Evolutionary conservation across 75 land plant species (phyloP).

Genomic region (Selaginella moellendorffii): DNA sequence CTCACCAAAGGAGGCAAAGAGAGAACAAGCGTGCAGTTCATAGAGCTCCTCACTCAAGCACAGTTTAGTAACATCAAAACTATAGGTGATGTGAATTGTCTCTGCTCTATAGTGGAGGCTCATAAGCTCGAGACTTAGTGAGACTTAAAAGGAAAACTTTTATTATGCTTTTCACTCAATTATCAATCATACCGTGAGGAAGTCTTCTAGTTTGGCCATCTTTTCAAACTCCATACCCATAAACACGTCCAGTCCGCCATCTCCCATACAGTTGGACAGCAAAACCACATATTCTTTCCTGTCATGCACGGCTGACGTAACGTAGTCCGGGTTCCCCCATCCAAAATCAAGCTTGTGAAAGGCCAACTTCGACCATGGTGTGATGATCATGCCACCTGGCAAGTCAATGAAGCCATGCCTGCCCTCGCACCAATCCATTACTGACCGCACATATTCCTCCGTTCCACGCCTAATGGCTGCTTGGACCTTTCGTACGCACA

Average conservation of each 20-base stretch:
- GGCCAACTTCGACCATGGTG: not conserved
- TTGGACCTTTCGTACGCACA: not conserved
- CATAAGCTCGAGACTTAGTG: too few species aligned
- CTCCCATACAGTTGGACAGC: not conserved
- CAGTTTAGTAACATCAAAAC: too few species aligned
- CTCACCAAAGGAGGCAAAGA: too few species aligned
- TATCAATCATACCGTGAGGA: too few species aligned
- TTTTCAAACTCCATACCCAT: not conserved
- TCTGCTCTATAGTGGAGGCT: too few species aligned
- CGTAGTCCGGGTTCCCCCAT: slow-evolving; percentile 4
- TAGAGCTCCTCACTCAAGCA: too few species aligned
- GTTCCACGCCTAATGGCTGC: not conserved
- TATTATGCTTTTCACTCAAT: too few species aligned
- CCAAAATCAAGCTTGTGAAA: slow-evolving; percentile 7
- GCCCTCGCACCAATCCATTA: not conserved
- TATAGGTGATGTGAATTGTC: too few species aligned
- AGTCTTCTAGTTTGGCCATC: not conserved
- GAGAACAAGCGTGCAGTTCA: too few species aligned
- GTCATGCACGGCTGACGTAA: not conserved
- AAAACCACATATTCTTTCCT: not conserved
- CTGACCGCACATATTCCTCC: not conserved
- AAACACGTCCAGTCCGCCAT: not conserved
- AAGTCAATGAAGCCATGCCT: not conserved
- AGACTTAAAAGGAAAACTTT: too few species aligned
- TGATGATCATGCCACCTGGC: slow-evolving; percentile 2